Conservation (phyloP, 116 monocot species). For the Posidonia oceanica region DNA sequence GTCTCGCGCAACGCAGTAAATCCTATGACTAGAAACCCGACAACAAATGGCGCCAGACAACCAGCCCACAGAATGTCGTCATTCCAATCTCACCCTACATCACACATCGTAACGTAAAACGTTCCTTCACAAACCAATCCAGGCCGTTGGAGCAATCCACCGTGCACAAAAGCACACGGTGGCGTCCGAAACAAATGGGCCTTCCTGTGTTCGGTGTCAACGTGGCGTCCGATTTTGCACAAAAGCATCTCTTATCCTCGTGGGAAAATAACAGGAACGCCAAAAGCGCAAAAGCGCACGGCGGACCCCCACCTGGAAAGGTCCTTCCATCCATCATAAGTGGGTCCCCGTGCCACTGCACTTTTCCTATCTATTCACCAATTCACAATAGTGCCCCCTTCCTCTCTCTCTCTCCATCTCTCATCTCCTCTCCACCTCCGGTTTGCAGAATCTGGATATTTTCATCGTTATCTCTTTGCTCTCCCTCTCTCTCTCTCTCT, state of each 20-base stretch:
- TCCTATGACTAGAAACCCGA: no score
- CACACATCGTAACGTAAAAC: neutral
- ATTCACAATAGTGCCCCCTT: neutral
- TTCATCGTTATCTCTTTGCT: neutral
- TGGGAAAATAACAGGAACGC: neutral
- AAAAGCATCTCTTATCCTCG: neutral
- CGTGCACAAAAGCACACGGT: no score
- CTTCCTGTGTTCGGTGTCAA: neutral
- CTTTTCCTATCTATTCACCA: constrained; percentile 1
- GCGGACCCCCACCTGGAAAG: neutral
- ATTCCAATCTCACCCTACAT: neutral
- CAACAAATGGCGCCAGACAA: no score
- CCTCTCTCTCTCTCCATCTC: constrained; percentile 1
- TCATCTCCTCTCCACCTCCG: neutral
- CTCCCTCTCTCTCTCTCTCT: neutral
- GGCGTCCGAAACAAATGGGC: no score
- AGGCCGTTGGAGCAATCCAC: neutral
- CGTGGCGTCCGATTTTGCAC: neutral
- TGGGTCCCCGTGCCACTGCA: constrained; percentile 2
- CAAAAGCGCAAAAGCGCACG: constrained; percentile 12
- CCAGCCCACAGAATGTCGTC: neutral
- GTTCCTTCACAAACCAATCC: neutral
- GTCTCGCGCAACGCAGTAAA: no score
- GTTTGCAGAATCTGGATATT: neutral
- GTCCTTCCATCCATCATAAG: neutral